Percentiles rank a stretch among this genome's conserved stretches.
These are phyloP conservation scores for Chloroidium sp. DNA, from an alignment of 163 green algal species.

Conservation along the genomic window DNA sequence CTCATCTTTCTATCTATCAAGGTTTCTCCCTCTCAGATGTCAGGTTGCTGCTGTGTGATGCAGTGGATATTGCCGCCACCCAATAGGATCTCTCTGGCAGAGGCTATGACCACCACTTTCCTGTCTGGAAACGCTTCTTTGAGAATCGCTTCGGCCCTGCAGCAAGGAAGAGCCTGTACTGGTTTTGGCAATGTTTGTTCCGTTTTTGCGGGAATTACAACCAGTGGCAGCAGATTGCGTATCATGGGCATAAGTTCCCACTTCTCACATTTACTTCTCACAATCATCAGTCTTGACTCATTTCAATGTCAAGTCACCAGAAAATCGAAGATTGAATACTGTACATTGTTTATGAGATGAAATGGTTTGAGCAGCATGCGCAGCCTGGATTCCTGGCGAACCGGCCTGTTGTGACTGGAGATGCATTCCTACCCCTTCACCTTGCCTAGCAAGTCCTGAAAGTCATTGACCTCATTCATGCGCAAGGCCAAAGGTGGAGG, in stretches of 20 bases:
- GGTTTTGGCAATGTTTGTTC: too few relatives aligned
- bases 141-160: constrained; percentile 41
- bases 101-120: constrained; percentile 48
- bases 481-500: neutral
- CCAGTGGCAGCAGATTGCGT: too few relatives aligned
- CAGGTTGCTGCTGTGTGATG: constrained; percentile 55
- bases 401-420: neutral
- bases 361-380: too few relatives aligned
- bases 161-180: neutral
- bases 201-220: too few relatives aligned
- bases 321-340: too few relatives aligned
- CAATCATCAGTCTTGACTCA: too few relatives aligned
- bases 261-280: too few relatives aligned
- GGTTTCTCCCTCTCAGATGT: neutral
- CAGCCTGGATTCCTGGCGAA: neutral
- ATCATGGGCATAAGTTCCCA: too few relatives aligned
- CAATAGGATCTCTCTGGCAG: constrained; percentile 50
- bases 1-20: too few relatives aligned
- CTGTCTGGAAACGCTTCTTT: constrained; percentile 44
- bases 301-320: too few relatives aligned
- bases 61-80: constrained; percentile 70
- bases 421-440: neutral
- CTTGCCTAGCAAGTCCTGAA: neutral
- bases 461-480: neutral
- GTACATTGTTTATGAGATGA: too few relatives aligned